A percentile compares a stretch with the other conserved stretches of the same genome.
Evolutionary conservation across 345 rosid genomes (phyloP).

Genomic region (Euclidium syriacum): DNA sequence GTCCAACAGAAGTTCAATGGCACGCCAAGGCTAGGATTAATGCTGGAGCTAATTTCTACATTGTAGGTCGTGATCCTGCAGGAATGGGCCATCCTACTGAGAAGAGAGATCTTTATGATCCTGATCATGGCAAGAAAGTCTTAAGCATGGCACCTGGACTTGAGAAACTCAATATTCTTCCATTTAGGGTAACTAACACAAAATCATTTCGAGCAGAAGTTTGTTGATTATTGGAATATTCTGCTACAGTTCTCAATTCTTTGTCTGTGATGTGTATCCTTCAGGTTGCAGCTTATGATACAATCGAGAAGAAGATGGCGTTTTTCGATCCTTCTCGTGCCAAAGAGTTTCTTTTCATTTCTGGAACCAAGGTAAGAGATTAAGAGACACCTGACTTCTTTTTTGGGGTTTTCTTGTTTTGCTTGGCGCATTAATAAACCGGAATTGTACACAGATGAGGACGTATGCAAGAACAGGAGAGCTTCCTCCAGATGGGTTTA

Average conservation of each 20-base stretch:
- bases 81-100: constrained; percentile 97
- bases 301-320: constrained; percentile 77
- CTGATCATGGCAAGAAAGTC: constrained; percentile 95
- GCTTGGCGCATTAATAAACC: background rate
- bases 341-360: constrained; percentile 89
- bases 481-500: constrained; percentile 93
- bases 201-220: background rate
- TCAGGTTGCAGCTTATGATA: constrained; percentile 97
- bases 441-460: constrained; percentile 60
- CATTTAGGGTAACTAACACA: constrained; percentile 72
- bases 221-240: background rate
- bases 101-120: constrained; percentile 91
- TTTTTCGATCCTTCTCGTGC: constrained; percentile 88
- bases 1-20: constrained; percentile 99
- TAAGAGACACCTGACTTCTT: background rate
- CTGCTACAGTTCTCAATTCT: background rate
- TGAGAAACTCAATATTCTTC: constrained; percentile 89
- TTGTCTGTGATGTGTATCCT: background rate
- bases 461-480: constrained; percentile 77
- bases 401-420: background rate
- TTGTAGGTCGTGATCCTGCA: constrained; percentile 98
- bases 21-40: constrained; percentile 96
- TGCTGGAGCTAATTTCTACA: constrained; percentile 96
- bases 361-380: constrained; percentile 85
- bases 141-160: constrained; percentile 98